Evolutionary conservation across 495 filamentous ascomycete species (phyloP).

Genomic region (Daldinia caldariorum): DNA sequence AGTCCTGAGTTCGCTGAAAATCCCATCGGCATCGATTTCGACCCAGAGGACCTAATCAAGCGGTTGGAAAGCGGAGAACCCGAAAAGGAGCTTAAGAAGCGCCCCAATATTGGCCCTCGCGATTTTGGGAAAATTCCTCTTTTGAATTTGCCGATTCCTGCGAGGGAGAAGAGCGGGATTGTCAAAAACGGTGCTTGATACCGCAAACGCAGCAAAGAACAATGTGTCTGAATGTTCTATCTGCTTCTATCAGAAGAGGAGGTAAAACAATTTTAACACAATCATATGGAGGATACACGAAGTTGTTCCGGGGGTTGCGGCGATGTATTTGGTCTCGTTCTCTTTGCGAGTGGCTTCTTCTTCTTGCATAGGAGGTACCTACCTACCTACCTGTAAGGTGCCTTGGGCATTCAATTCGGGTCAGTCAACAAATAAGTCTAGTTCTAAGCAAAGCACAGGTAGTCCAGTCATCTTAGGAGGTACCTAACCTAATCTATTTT

Average conservation of each 20-base stretch:
- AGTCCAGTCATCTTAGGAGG: too few relatives aligned
- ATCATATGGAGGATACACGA: neutral
- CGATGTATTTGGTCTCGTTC: too few relatives aligned
- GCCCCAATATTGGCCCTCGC: conserved; percentile 44
- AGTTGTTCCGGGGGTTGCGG: too few relatives aligned
- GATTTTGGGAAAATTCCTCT: conserved; percentile 17
- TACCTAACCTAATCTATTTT: too few relatives aligned
- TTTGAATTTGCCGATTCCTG: conserved; percentile 28
- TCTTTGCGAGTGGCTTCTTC: too few relatives aligned
- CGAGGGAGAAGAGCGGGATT: conserved; percentile 33
- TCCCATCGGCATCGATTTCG: conserved; percentile 52
- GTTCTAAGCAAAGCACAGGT: too few relatives aligned
- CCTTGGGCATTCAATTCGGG: too few relatives aligned
- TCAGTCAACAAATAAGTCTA: too few relatives aligned
- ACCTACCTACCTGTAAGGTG: too few relatives aligned
- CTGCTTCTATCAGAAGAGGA: neutral
- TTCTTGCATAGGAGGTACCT: too few relatives aligned
- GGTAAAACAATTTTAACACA: neutral
- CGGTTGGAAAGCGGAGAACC: conserved; percentile 48
- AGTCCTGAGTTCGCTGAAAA: conserved; percentile 42
- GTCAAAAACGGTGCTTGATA: conserved; percentile 17
- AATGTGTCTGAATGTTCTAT: neutral
- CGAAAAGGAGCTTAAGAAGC: conserved; percentile 47
- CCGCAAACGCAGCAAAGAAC: neutral
- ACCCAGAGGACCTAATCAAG: conserved; percentile 51